Base-by-base conservation (phyloP, 768 basidiomycete genomes). In the Pulveroboletus sp. region DNA sequence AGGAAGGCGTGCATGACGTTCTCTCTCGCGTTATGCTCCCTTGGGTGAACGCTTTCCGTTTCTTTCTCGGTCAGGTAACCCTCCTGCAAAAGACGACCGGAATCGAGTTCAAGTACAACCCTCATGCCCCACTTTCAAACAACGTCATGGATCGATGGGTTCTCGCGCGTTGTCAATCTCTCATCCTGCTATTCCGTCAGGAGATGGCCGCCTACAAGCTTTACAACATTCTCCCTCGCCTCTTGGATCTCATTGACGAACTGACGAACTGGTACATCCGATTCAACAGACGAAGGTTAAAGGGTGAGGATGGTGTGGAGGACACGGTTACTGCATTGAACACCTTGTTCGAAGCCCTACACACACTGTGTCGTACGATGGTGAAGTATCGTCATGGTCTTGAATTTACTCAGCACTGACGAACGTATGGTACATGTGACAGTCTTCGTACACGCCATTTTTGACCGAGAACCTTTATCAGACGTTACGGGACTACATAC, bases 101-200 rank as follows among this genome's bases (percentile, higher is more conserved):
- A 5, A 71, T 81, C 52, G 80, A 84, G 43, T 98, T 97, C 74
- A 73, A 77, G 55, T 97, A 98, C 69, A 81, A 96, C 62, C 78
- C 88, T n/a, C 82, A 92, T 58, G 89, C 89, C 0, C 79, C 86
- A 6, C 73, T 87, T 17, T 89, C 90, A 12, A 79, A 72, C 58
- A 99, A 98, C 64, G 93, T 98, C 62, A 98, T 98, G 95, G 96
- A 99, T 63, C 80, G 90, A 36, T 98, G 96, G 96, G 89, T 98
- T 65, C 81, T 99, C 39, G 96, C 96, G 12, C 79, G 93, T n/a
- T 98, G 96, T 65, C 96, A 99, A 70, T 93, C 91, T 8, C 78
- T 98, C 59, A 98, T 98, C 74, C 79, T 82, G 62, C 75, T 93
- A 49, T 94, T 99, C 51, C 82, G 83, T 52, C 76, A 86, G 63